These are phyloP conservation scores for Draba incana DNA, from an alignment of 345 rosid genomes.

Conservation along the genomic window DNA sequence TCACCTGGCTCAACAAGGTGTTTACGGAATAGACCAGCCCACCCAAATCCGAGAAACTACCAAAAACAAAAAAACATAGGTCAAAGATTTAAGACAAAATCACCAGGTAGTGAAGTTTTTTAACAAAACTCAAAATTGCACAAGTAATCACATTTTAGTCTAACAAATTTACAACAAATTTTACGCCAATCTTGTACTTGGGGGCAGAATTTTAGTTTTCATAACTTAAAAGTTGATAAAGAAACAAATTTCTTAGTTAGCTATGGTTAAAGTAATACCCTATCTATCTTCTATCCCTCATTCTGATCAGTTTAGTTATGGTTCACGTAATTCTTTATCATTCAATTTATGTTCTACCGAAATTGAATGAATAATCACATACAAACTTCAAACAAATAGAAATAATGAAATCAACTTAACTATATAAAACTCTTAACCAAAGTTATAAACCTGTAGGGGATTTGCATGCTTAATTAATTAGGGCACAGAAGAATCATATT, in stretches of 20 bases:
- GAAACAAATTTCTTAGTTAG: constrained; percentile 1
- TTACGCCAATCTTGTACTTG: constrained; percentile 6
- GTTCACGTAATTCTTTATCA: no score
- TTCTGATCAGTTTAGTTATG: no score
- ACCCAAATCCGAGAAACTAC: constrained; percentile 80
- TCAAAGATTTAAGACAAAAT: not conserved
- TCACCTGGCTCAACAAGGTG: constrained; percentile 83
- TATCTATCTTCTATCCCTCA: not conserved
- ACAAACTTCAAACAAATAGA: not conserved
- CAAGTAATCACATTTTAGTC: constrained; percentile 23
- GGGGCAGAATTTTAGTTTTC: constrained; percentile 2
- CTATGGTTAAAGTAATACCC: not conserved
- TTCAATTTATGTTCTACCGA: not conserved
- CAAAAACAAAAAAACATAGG: not conserved
- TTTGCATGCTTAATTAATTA: constrained; percentile 1
- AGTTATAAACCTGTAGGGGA: not conserved
- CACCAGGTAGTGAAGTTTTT: not conserved
- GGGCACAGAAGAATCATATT: not conserved
- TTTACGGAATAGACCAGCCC: constrained; percentile 79
- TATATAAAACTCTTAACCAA: not conserved
- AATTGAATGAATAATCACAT: not conserved
- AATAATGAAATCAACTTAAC: not conserved
- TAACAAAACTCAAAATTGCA: not conserved
- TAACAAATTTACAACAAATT: constrained; percentile 20
- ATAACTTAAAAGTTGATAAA: not conserved